Evolutionary conservation across 1,284 basidiomycete species (phyloP).

Genomic region (Ganoderma boninense): DNA sequence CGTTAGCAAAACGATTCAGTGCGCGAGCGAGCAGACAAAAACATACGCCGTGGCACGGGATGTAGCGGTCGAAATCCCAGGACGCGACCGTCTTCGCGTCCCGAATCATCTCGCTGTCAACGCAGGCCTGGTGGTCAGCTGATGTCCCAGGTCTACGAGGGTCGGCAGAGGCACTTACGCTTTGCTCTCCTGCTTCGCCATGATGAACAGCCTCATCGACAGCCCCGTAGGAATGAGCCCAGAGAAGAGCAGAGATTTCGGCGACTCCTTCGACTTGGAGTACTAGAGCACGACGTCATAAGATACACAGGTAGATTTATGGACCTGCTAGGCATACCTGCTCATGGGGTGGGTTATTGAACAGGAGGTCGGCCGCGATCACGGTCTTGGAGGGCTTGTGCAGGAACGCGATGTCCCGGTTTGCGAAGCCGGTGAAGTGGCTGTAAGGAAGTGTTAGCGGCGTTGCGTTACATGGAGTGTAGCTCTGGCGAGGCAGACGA

Average conservation of each 20-base stretch:
- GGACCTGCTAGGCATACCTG: slow-evolving; percentile 39
- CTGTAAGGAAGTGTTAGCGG: slow-evolving; percentile 44
- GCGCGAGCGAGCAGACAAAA: slow-evolving; percentile 14
- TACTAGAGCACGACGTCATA: slow-evolving; percentile 41
- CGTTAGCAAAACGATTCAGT: background rate
- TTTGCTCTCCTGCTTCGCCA: slow-evolving; percentile 63
- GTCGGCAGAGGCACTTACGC: slow-evolving; percentile 56
- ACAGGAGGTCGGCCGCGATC: slow-evolving; percentile 88
- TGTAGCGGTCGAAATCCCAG: slow-evolving; percentile 91
- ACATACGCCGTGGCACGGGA: slow-evolving; percentile 90
- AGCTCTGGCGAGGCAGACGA: slow-evolving; percentile 15
- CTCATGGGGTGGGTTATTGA: slow-evolving; percentile 92
- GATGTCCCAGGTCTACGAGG: slow-evolving; percentile 1
- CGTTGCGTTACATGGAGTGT: background rate
- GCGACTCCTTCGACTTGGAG: slow-evolving; percentile 58
- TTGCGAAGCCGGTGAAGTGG: slow-evolving; percentile 84
- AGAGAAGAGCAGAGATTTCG: slow-evolving; percentile 55
- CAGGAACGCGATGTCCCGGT: slow-evolving; percentile 91
- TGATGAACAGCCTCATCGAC: slow-evolving; percentile 62
- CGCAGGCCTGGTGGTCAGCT: background rate
- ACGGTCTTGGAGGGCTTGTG: slow-evolving; percentile 83
- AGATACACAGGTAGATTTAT: background rate
- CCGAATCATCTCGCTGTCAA: slow-evolving; percentile 71
- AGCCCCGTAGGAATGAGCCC: slow-evolving; percentile 64
- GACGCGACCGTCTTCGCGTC: slow-evolving; percentile 75